Base-by-base conservation (phyloP, 2,329 filamentous ascomycete species). In the Bisporella sp. region DNA sequence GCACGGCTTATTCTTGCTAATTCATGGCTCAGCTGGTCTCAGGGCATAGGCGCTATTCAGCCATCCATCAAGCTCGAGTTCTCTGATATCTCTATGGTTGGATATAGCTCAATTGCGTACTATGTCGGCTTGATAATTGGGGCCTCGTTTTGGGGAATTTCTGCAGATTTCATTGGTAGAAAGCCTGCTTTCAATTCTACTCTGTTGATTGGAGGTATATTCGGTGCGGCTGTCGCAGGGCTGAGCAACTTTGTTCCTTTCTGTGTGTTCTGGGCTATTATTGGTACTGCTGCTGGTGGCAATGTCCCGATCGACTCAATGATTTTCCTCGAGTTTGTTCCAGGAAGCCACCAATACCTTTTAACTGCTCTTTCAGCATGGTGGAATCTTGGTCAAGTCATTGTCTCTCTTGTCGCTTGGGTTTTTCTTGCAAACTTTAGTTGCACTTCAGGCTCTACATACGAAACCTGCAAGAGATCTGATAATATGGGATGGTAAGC, bases 121-220 rank as follows among this genome's bases (percentile, higher is more conserved):
- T 87, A 84, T 59, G 71, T 75, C 6, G 76, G 76, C 12, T 75
- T 75, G 70, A 70, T 75, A 47, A 54, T 70, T 0, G 78, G 82
- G 1, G 81, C 81, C 12, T 62, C 86, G 30, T 86, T 87, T 66
- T 88, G 84, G 83, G 84, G 84, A 2, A 66, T 85, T 31, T 74
- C 73, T 3, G 82, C 82, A 28, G 84, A 88, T 59, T 74, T 87
- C 33, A 81, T 87, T 53, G 84, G 84, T 5, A 74, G 84, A 41
- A 77, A 78, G 54, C 79, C 78, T 56, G 84, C 84, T 5, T 89
- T 88, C 69, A 87, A 87, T 59, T 68, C 79, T 28, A 81, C 79
- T 2, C 70, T 87, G 8, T 74, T 87, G 58, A 71, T 86, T 50
- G 82, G 77, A 59, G 77, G 79, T 4, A 63, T 79, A 5, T 81